A percentile compares a stretch with the other conserved stretches of the same genome.
These are phyloP conservation scores for Phytophthora cactorum DNA, from an alignment of 352 stramenopile genomes.

Conservation along the genomic window DNA sequence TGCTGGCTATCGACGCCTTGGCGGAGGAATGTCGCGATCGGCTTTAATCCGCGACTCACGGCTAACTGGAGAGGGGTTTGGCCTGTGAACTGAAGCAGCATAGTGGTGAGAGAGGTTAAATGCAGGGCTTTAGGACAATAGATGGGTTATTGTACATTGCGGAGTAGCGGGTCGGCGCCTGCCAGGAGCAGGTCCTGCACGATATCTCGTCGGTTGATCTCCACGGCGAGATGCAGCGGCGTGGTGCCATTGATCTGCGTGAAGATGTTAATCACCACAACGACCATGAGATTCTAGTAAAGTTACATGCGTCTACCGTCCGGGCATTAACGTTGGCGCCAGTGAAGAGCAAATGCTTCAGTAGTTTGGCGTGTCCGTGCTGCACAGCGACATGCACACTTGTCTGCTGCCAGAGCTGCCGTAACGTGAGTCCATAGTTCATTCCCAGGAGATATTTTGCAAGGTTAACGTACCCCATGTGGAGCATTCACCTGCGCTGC, in stretches of 20 bases:
- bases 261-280: neutral
- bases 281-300: neutral
- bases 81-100: conserved; percentile 43
- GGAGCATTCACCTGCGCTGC: conserved; percentile 54
- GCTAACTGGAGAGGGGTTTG: conserved; percentile 61
- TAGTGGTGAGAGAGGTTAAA: conserved; percentile 4
- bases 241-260: conserved; percentile 69
- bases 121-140: neutral
- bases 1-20: conserved; percentile 46
- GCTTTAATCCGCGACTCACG: conserved; percentile 16
- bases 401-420: conserved; percentile 66
- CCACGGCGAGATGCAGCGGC: conserved; percentile 59
- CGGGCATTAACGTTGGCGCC: conserved; percentile 51
- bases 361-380: conserved; percentile 61
- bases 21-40: conserved; percentile 40
- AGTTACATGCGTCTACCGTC: conserved; percentile 32
- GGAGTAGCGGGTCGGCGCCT: conserved; percentile 60
- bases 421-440: neutral
- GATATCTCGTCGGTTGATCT: conserved; percentile 57
- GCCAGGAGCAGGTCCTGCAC: conserved; percentile 63
- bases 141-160: conserved; percentile 44
- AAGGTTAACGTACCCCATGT: conserved; percentile 44
- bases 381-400: conserved; percentile 63
- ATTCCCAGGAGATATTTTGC: neutral
- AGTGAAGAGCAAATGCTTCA: conserved; percentile 60